Evolutionary conservation across 495 filamentous ascomycete species (phyloP).

Genomic region (Astrothelium subdiscretum): DNA sequence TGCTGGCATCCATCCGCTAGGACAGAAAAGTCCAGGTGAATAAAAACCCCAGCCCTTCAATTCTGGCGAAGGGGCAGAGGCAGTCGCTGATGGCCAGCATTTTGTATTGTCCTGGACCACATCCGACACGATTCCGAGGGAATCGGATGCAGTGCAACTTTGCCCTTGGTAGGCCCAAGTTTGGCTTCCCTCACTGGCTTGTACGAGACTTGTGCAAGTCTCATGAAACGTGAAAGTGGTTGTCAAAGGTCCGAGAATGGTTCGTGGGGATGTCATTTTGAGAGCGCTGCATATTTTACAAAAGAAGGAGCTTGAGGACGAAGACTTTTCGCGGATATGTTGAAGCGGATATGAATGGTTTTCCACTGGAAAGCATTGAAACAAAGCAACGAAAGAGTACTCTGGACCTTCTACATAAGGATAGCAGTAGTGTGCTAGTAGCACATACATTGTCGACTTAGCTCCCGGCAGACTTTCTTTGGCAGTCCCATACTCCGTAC

Average conservation of each 20-base stretch:
- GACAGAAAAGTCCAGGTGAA: not conserved
- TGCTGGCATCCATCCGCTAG: not conserved
- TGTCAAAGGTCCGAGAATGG: not conserved
- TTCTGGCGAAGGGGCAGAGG: not conserved
- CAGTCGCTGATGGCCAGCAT: not conserved
- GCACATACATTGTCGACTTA: no score
- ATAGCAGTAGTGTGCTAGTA: no score
- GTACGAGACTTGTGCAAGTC: not conserved
- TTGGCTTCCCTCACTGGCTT: not conserved
- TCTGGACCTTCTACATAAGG: no score
- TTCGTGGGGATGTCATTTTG: not conserved
- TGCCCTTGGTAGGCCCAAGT: not conserved
- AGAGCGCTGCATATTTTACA: no score
- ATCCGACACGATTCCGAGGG: not conserved
- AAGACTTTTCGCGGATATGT: no score
- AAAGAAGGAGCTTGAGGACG: no score
- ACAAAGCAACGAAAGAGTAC: no score
- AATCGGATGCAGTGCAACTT: not conserved
- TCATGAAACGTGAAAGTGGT: not conserved
- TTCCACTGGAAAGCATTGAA: no score
- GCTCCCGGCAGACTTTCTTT: no score
- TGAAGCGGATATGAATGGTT: no score
- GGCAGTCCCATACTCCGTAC: no score
- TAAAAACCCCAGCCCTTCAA: not conserved
- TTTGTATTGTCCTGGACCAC: not conserved